Base-by-base conservation (phyloP, 257 asterid species). In the Plantago elongata region DNA sequence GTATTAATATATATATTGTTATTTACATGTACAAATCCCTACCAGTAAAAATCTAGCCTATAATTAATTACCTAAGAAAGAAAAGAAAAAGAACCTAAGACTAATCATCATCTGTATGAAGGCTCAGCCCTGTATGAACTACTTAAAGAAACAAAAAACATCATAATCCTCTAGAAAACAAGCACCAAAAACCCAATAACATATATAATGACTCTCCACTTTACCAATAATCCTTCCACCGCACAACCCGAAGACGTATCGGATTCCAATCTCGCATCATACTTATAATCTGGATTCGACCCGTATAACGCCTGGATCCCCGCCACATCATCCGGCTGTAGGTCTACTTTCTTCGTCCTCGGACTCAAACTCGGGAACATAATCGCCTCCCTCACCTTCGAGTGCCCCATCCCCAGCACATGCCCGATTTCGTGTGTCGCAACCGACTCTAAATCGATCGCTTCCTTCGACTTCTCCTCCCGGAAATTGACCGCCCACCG, bases 341-440 rank as follows among this genome's bases (percentile, higher is more conserved):
- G 88, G 61, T 75, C 90, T 79, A 78, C 83, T 74, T 88, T 91
- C 76, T 69, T 83, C 0, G 81, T 78, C 73, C 98, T 83, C 11
- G 95, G 95, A 54, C 83, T 80, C 77, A 88, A 58, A 69, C 82
- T 88, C 56, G 97, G 95, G 69, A 86, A 91, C 97, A 91, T 91
- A 11, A 88, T 71, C 45, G 98, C 92, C 43, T 86, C 88, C 72
- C 81, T 86, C 14, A 79, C 95, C 67, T 93, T 62, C 1, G 98
- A 76, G 78, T 91, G 98, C 44, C 84, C 97, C 78, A 91, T 54
- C n/a, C 98, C 97, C 30, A 91, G 77, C 16, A 91, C 47, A 68
- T 91, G 98, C 6, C 98, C 98, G 13, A 91, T 88, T 61, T 91
- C 98, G 52, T 91, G 98, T 34, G 95, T 88, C 51, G 86, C 98